Base-by-base conservation (phyloP, 2,329 filamentous ascomycete species). In the Tolypocladium sp. region DNA sequence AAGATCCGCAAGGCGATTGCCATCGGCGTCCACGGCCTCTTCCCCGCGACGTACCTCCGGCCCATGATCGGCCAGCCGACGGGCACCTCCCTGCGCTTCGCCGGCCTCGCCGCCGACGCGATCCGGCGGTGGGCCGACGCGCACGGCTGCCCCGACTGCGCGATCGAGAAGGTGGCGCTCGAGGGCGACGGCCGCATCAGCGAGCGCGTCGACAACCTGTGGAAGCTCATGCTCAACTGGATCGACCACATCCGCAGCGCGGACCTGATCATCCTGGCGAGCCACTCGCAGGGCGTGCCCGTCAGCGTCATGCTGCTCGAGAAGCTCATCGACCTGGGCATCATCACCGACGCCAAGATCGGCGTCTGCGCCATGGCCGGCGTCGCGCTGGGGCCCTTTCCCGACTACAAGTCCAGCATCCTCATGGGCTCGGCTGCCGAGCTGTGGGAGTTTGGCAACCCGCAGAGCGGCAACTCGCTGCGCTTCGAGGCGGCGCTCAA, bases 151-250 rank as follows among this genome's bases (percentile, higher is more conserved):
- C 76, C 80, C 2, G 89, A 92, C 62, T 86, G 83, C 62, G 89
- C 95, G 65, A 91, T 99, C 58, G 92, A 97, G 69, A 97, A 95
- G 70, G 90, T 97, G 17, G 91, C 93, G 1, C 81, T 99, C 0
- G 94, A 99, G 74, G 93, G 93, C 27, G 94, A 99, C 74, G 94
- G 94, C 30, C 91, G 90, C 70, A 94, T 99, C 54, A 83, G 83
- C 3, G 92, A 97, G 63, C 84, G 94, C 8, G 91, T 97, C 1
- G 90, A 95, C 61, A 90, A 95, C 44, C 77, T 99, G 8, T 99
- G 94, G 94, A 96, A 93, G 73, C 80, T 97, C 12, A 79, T 99
- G 58, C 80, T 97, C 35, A 97, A 97, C 71, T 96, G 92, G 91
- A 90, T 97, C 63, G 91, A 96, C 42, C 88, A 93, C 63, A 89